These are phyloP conservation scores for Xylaria curta DNA, from an alignment of 495 filamentous ascomycete genomes.

Conservation along the genomic window DNA sequence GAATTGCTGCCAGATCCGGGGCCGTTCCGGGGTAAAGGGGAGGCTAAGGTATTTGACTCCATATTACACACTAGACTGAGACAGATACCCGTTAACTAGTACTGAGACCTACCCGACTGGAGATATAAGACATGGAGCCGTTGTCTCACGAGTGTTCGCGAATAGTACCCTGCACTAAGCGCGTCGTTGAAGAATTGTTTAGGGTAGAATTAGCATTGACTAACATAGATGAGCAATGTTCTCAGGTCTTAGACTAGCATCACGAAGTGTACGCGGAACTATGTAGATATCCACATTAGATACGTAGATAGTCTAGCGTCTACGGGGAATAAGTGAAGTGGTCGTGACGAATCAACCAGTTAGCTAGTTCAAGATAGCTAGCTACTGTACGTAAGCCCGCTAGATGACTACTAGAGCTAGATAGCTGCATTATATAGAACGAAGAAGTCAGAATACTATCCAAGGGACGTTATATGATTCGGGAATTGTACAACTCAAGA, in stretches of 20 bases:
- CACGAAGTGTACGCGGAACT: neutral
- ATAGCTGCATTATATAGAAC: neutral
- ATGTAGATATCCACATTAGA: neutral
- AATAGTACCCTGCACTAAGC: neutral
- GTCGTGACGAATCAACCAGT: constrained; percentile 6
- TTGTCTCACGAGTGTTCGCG: neutral
- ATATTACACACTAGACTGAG: neutral
- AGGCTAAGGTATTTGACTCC: neutral
- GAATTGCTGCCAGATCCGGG: constrained; percentile 15
- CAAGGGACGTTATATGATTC: neutral
- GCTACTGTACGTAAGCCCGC: neutral
- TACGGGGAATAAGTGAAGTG: neutral
- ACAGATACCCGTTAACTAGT: too few species aligned
- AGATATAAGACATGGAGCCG: neutral
- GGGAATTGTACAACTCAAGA: neutral
- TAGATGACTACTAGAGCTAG: neutral
- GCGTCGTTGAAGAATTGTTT: neutral
- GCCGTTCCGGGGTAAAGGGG: constrained; percentile 2
- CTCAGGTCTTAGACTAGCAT: neutral
- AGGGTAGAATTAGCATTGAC: neutral
- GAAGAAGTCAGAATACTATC: neutral
- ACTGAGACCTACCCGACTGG: neutral
- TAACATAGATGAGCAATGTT: neutral
- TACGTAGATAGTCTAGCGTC: neutral
- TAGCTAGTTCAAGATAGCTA: neutral